A percentile compares a stretch with the other conserved stretches of the same genome.
Evolutionary conservation across 495 filamentous ascomycete species (phyloP).

Genomic region (Antarctomyces pellizariae): DNA sequence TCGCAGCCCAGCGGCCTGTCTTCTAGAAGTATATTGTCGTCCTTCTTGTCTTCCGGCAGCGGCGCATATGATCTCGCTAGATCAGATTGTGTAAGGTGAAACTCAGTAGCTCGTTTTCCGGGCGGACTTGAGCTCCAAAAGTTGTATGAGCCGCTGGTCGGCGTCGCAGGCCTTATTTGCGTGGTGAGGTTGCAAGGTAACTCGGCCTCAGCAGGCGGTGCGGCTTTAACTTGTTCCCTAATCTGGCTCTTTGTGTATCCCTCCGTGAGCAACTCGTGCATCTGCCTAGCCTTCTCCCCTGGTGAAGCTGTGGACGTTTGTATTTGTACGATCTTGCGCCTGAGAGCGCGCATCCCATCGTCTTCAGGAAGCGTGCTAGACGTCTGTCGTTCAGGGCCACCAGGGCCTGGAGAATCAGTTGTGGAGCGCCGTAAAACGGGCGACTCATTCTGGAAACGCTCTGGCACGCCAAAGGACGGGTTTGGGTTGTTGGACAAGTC

Average conservation of each 20-base stretch:
- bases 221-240: conserved; percentile 14
- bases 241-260: conserved; percentile 33
- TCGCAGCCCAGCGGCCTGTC: conserved; percentile 65
- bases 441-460: conserved; percentile 7
- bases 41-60: conserved; percentile 15
- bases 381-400: conserved; percentile 7
- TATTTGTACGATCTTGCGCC: conserved; percentile 58
- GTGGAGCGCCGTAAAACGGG: conserved; percentile 3
- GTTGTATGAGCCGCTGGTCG: too few species aligned
- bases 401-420: conserved; percentile 5
- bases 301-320: conserved; percentile 37
- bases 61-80: conserved; percentile 43
- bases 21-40: conserved; percentile 21
- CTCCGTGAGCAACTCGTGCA: conserved; percentile 68
- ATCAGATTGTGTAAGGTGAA: conserved; percentile 50
- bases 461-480: conserved; percentile 10
- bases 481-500: conserved; percentile 9
- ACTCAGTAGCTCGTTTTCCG: too few species aligned
- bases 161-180: too few species aligned
- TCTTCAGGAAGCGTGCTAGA: conserved; percentile 47
- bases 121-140: too few species aligned
- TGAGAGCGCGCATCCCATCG: conserved; percentile 66
- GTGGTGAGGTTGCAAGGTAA: too few species aligned
- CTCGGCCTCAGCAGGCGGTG: too few species aligned
- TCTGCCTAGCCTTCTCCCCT: conserved; percentile 54